Conservation (phyloP, 177 flowering plant genomes). For the Tripterygium wilfordii region DNA sequence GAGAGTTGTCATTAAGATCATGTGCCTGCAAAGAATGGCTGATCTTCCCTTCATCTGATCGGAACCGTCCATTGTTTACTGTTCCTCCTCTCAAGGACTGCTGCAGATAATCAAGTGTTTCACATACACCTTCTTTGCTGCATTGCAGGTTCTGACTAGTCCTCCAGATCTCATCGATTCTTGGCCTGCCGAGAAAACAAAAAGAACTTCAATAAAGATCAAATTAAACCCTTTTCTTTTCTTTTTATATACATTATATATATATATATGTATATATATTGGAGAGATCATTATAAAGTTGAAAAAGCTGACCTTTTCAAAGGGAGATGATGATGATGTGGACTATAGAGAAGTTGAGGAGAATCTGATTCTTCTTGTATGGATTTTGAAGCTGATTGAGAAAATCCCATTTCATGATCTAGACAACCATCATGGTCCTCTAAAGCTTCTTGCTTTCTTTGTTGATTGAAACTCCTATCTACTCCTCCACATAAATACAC, state of each 20-base stretch:
- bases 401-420: constrained; percentile 33
- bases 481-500: constrained; percentile 3
- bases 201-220: too few species aligned
- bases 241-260: too few species aligned
- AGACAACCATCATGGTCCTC: constrained; percentile 35
- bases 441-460: constrained; percentile 27
- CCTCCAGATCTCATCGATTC: constrained; percentile 31
- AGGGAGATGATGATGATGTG: constrained; percentile 20
- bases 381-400: constrained; percentile 19
- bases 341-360: constrained; percentile 24
- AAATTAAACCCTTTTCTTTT: too few species aligned
- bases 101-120: constrained; percentile 24
- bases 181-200: constrained; percentile 17
- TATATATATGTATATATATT: too few species aligned
- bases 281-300: constrained; percentile 1
- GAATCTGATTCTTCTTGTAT: constrained; percentile 31
- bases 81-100: too few species aligned
- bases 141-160: constrained; percentile 25
- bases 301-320: constrained; percentile 38
- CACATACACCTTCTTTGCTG: constrained; percentile 37
- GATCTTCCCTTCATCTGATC: constrained; percentile 19
- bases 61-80: constrained; percentile 19
- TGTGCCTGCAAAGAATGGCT: constrained; percentile 22
- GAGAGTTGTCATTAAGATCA: constrained; percentile 29
- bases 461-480: constrained; percentile 27